A percentile compares a stretch with the other conserved stretches of the same genome.
phyloP scores from a whole-genome alignment of 805 yeast genomes.

The Lachancea sp. region DNA sequence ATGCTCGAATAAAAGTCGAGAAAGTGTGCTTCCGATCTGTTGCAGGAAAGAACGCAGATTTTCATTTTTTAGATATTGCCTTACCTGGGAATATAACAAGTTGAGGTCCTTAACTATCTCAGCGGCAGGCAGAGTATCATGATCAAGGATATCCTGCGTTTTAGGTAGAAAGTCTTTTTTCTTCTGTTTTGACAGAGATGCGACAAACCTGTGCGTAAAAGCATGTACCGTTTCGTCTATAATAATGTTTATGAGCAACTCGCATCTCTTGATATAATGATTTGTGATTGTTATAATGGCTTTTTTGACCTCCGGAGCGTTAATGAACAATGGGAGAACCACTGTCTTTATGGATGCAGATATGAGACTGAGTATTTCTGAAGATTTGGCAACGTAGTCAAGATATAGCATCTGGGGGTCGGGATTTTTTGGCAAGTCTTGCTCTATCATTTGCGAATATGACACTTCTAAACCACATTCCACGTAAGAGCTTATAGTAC shows the following conservation, averaged over 20 bases:
- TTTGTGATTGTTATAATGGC: slow-evolving; percentile 59
- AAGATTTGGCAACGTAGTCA: slow-evolving; percentile 43
- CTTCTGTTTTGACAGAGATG: slow-evolving; percentile 58
- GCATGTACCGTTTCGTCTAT: slow-evolving; percentile 52
- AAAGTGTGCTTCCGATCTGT: slow-evolving; percentile 52
- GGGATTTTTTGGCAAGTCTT: slow-evolving; percentile 27
- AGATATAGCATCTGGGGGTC: slow-evolving; percentile 43
- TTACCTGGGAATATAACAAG: slow-evolving; percentile 30
- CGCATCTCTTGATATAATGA: slow-evolving; percentile 52
- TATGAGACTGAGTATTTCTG: slow-evolving; percentile 56
- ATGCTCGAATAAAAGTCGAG: slow-evolving; percentile 59
- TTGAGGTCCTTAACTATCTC: slow-evolving; percentile 49
- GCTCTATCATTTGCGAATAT: slow-evolving; percentile 41
- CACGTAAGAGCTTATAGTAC: slow-evolving; percentile 67
- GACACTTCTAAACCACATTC: slow-evolving; percentile 71
- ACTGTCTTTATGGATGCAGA: slow-evolving; percentile 71
- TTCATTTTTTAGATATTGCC: slow-evolving; percentile 35
- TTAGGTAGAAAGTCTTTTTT: slow-evolving; percentile 59
- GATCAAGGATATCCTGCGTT: slow-evolving; percentile 41
- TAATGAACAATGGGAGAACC: slow-evolving; percentile 65
- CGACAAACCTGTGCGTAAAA: slow-evolving; percentile 44
- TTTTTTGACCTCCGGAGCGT: slow-evolving; percentile 49
- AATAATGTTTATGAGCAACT: slow-evolving; percentile 58
- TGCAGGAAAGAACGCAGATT: slow-evolving; percentile 48
- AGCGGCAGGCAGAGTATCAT: slow-evolving; percentile 68